A percentile compares a stretch with the other conserved stretches of the same genome.
Conservation (phyloP, 2,329 filamentous ascomycete genomes). For the Penicillium thymicola region DNA sequence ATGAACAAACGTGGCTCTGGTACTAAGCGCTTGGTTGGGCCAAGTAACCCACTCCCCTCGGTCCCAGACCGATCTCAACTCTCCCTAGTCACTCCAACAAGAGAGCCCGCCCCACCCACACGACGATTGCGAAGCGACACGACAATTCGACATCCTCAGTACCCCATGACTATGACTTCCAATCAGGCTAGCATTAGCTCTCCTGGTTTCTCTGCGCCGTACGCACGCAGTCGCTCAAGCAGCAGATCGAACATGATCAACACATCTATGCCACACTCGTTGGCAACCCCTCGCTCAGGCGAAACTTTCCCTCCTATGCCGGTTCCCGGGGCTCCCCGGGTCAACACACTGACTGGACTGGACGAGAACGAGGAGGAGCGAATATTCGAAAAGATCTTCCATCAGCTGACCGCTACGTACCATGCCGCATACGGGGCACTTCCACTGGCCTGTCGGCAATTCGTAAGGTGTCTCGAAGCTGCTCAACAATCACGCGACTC, state of each 20-base stretch:
- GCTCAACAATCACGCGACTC: slow-evolving; percentile 60
- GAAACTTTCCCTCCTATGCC: slow-evolving; percentile 66
- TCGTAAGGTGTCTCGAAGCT: slow-evolving; percentile 60
- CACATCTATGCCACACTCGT: slow-evolving; percentile 45
- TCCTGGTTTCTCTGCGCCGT: slow-evolving; percentile 31
- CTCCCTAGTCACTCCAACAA: slow-evolving; percentile 45
- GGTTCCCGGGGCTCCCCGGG: slow-evolving; percentile 48
- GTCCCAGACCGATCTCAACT: slow-evolving; percentile 30
- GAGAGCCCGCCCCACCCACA: slow-evolving; percentile 43
- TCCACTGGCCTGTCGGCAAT: slow-evolving; percentile 66
- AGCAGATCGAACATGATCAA: slow-evolving; percentile 55
- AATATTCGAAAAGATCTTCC: slow-evolving; percentile 77
- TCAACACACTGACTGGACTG: slow-evolving; percentile 58
- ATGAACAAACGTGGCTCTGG: slow-evolving; percentile 27
- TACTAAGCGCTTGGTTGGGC: slow-evolving; percentile 31
- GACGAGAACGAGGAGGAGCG: slow-evolving; percentile 71
- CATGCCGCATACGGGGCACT: slow-evolving; percentile 70
- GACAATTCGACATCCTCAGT: slow-evolving; percentile 46
- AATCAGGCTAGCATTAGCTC: slow-evolving; percentile 29
- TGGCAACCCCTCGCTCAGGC: slow-evolving; percentile 71
- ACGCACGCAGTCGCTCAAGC: slow-evolving; percentile 44
- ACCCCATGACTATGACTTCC: slow-evolving; percentile 30
- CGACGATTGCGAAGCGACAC: slow-evolving; percentile 52
- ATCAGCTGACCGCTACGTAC: slow-evolving; percentile 69
- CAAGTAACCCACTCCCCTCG: slow-evolving; percentile 26